Conservation (phyloP, 2,329 filamentous ascomycete genomes). For the Lithohypha guttulata region DNA sequence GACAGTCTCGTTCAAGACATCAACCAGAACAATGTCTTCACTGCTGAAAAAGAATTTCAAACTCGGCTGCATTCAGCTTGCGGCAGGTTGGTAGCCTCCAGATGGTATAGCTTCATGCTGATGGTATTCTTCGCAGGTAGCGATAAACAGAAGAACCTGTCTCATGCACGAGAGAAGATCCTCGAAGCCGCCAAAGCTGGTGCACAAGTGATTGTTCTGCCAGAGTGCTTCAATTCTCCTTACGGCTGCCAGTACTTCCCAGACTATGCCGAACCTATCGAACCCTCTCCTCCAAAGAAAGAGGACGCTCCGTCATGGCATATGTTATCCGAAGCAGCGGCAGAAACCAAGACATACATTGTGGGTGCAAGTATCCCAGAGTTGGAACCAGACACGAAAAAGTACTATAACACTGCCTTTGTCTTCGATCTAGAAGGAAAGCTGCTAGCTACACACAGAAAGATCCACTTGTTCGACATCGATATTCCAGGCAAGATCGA, state of each 20-base stretch:
- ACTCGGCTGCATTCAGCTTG: slow-evolving; percentile 71
- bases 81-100: slow-evolving; percentile 53
- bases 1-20: too few relatives aligned
- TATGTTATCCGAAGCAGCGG: slow-evolving; percentile 68
- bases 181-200: slow-evolving; percentile 65
- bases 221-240: slow-evolving; percentile 98
- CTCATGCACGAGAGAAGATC: slow-evolving; percentile 69
- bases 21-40: slow-evolving; percentile 35
- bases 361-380: slow-evolving; percentile 92
- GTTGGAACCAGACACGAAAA: slow-evolving; percentile 52
- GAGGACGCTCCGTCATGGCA: slow-evolving; percentile 74
- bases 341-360: slow-evolving; percentile 67
- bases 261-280: slow-evolving; percentile 80
- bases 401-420: slow-evolving; percentile 83
- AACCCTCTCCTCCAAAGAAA: slow-evolving; percentile 59
- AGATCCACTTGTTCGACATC: slow-evolving; percentile 95
- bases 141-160: slow-evolving; percentile 78
- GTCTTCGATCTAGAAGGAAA: slow-evolving; percentile 67
- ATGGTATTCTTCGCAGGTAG: slow-evolving; percentile 40
- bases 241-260: slow-evolving; percentile 90
- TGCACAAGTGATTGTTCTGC: slow-evolving; percentile 79
- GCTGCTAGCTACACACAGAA: slow-evolving; percentile 81
- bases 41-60: slow-evolving; percentile 67
- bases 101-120: slow-evolving; percentile 5
- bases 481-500: slow-evolving; percentile 90